These are phyloP conservation scores for Candida easanensis DNA, from an alignment of 805 yeast genomes.

Conservation along the genomic window DNA sequence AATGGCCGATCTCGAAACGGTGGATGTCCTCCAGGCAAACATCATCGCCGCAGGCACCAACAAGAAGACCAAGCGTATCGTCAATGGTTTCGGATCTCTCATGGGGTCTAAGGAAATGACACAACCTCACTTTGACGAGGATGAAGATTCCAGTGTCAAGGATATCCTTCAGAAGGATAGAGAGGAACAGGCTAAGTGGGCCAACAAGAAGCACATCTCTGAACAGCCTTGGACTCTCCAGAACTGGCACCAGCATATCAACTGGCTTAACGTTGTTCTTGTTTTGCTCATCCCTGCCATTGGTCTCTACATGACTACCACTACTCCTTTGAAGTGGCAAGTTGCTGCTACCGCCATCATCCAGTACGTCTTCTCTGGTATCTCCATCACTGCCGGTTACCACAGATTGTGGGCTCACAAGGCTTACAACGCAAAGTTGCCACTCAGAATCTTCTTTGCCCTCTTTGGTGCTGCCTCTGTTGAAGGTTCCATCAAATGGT, in stretches of 20 bases:
- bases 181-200: conserved; percentile 38
- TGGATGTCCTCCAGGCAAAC: conserved; percentile 69
- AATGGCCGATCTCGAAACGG: conserved; percentile 26
- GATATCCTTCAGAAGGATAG: conserved; percentile 43
- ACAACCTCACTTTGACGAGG: conserved; percentile 55
- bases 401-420: conserved; percentile 80
- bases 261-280: conserved; percentile 72
- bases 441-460: conserved; percentile 64
- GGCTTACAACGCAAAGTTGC: conserved; percentile 62
- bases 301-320: conserved; percentile 47
- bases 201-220: conserved; percentile 53
- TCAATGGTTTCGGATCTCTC: conserved; percentile 74
- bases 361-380: conserved; percentile 59
- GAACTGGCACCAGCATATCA: conserved; percentile 74
- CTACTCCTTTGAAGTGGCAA: conserved; percentile 43
- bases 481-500: conserved; percentile 87
- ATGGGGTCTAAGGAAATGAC: conserved; percentile 82
- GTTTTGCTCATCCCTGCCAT: conserved; percentile 57
- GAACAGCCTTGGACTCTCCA: conserved; percentile 74
- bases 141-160: conserved; percentile 45
- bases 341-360: conserved; percentile 35
- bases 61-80: conserved; percentile 66
- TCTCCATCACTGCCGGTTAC: conserved; percentile 82
- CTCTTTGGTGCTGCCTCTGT: conserved; percentile 80
- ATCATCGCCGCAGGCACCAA: conserved; percentile 82